Percentiles rank a stretch among this genome's conserved stretches.
Evolutionary conservation across 192 early-diverging fungal species (phyloP).

Genomic region (Mortierella claussenii): DNA sequence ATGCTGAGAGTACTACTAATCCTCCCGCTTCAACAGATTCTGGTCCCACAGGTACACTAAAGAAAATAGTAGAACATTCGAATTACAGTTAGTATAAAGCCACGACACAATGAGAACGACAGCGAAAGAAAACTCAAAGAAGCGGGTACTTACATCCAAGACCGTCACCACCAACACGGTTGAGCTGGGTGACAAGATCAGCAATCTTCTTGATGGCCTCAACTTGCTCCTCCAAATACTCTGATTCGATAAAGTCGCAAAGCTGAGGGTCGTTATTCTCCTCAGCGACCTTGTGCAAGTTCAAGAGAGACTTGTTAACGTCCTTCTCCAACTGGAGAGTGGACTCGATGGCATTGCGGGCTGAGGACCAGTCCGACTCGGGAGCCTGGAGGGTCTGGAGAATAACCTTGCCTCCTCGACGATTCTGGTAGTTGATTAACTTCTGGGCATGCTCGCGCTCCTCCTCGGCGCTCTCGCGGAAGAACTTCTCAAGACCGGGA

Average conservation of each 20-base stretch:
- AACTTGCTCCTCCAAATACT: conserved; percentile 64
- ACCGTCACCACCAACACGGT: conserved; percentile 63
- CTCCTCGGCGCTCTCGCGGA: conserved; percentile 61
- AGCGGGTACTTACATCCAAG: conserved; percentile 36
- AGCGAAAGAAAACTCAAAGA: not conserved
- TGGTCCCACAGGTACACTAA: conserved; percentile 68
- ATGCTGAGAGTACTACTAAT: not conserved
- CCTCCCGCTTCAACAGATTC: conserved; percentile 49
- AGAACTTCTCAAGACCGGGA: conserved; percentile 66
- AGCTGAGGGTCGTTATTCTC: conserved; percentile 65
- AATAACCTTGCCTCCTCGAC: conserved; percentile 65
- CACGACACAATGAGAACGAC: not conserved
- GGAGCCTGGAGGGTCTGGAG: conserved; percentile 62
- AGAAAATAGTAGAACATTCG: not conserved
- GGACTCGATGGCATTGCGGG: conserved; percentile 67
- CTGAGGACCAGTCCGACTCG: conserved; percentile 66
- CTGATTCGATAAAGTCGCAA: conserved; percentile 64
- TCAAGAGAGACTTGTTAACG: conserved; percentile 66
- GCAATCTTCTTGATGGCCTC: conserved; percentile 65
- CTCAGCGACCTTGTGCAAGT: conserved; percentile 64
- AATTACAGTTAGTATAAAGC: not conserved
- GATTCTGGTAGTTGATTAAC: conserved; percentile 64
- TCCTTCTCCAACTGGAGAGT: conserved; percentile 66
- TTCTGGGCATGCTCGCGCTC: conserved; percentile 58
- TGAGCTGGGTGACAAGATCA: conserved; percentile 65